Conservation (phyloP, 1,139 yeast species). For the Ogataea hybrid region DNA sequence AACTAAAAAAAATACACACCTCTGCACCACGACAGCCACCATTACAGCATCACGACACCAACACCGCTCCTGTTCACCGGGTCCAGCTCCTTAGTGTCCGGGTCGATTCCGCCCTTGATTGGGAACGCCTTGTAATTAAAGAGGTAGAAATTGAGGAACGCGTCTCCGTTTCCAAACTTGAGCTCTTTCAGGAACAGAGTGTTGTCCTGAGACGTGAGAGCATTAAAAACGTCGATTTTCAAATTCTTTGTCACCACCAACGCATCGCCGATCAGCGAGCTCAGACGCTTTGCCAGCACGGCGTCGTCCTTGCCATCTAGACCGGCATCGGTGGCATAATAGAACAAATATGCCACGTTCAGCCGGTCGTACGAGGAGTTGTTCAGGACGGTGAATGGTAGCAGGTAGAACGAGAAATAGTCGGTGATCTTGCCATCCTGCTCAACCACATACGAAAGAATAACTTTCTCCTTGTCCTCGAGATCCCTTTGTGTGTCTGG, state of each 20-base stretch:
- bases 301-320: conserved; percentile 33
- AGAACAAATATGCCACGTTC: conserved; percentile 85
- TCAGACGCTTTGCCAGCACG: conserved; percentile 56
- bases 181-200: conserved; percentile 74
- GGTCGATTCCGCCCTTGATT: conserved; percentile 74
- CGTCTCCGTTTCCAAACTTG: conserved; percentile 95
- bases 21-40: conserved; percentile 1
- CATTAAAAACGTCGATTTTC: conserved; percentile 88
- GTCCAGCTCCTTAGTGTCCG: conserved; percentile 48
- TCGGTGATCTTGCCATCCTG: conserved; percentile 69
- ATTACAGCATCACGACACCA: conserved; percentile 79
- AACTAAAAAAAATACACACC: background rate
- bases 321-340: conserved; percentile 75
- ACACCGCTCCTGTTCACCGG: conserved; percentile 68
- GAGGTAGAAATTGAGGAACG: conserved; percentile 82
- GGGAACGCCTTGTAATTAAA: conserved; percentile 88
- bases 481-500: conserved; percentile 28
- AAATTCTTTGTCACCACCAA: conserved; percentile 65
- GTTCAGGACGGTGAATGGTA: conserved; percentile 83
- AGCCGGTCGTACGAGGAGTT: conserved; percentile 64
- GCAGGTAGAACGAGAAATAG: conserved; percentile 81
- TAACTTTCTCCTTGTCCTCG: conserved; percentile 47
- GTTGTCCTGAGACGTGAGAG: conserved; percentile 88
- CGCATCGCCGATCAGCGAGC: conserved; percentile 66
- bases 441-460: conserved; percentile 79